Evolutionary conservation across 2,329 filamentous ascomycete genomes (phyloP).

Genomic region (Hypoxylon sp.): DNA sequence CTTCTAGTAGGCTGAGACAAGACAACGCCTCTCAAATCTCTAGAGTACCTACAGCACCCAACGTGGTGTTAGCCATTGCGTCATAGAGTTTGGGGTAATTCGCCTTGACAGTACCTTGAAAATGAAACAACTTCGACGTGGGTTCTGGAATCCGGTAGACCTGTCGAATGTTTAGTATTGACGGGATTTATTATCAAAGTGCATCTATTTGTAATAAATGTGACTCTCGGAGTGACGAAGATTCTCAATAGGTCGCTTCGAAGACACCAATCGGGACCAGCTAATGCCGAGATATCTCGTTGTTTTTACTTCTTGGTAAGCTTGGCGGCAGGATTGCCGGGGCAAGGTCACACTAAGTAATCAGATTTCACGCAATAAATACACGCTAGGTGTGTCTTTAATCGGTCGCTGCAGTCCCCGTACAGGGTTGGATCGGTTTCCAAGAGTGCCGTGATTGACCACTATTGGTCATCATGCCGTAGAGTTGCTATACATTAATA

Average conservation of each 20-base stretch:
- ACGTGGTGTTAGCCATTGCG: background rate
- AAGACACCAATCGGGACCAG: constrained; percentile 17
- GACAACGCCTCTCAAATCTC: background rate
- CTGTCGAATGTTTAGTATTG: background rate
- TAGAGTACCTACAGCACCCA: background rate
- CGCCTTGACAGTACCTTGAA: background rate
- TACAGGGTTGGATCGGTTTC: constrained; percentile 18
- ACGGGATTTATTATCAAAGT: constrained; percentile 8
- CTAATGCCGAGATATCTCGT: constrained; percentile 18
- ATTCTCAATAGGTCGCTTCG: background rate
- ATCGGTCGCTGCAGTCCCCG: constrained; percentile 32
- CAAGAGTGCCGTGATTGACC: constrained; percentile 23
- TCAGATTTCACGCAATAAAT: background rate
- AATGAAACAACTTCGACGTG: background rate
- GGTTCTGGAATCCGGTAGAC: constrained; percentile 4
- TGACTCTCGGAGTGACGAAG: background rate
- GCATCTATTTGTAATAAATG: constrained; percentile 2
- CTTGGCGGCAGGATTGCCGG: too few relatives aligned
- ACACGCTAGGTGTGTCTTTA: constrained; percentile 27
- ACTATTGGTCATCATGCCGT: constrained; percentile 33
- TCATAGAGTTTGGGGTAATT: background rate
- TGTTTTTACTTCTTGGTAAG: background rate
- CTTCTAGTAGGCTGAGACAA: background rate
- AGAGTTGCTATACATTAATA: constrained; percentile 15
- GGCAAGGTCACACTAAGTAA: background rate